Conservation (phyloP, 1,284 basidiomycete genomes). For the Puccinia triticina region DNA sequence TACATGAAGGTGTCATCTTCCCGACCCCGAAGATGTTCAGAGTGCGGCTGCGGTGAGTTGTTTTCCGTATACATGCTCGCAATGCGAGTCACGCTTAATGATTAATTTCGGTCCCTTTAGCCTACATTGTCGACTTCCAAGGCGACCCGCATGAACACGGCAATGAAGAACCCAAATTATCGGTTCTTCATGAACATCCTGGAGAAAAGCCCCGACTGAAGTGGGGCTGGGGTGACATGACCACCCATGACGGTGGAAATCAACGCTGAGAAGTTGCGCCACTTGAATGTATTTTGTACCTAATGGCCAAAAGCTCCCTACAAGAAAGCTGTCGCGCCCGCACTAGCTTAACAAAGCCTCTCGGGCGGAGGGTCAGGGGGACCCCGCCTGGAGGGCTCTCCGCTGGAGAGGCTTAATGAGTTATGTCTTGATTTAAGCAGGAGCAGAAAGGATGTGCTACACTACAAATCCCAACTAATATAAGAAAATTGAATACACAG, state of each 20-base stretch:
- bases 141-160: slow-evolving; percentile 53
- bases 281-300: slow-evolving; percentile 27
- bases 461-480: too few relatives aligned
- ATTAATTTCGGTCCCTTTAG: slow-evolving; percentile 43
- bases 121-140: slow-evolving; percentile 58
- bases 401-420: too few relatives aligned
- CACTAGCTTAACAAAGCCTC: too few relatives aligned
- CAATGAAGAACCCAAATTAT: slow-evolving; percentile 27
- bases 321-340: background rate
- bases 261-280: slow-evolving; percentile 30
- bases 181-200: slow-evolving; percentile 42
- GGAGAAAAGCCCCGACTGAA: slow-evolving; percentile 49
- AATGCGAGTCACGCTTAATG: background rate
- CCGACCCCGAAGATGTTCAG: slow-evolving; percentile 74
- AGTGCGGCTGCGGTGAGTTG: slow-evolving; percentile 80
- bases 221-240: slow-evolving; percentile 50
- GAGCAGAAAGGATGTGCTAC: too few relatives aligned
- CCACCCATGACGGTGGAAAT: slow-evolving; percentile 45
- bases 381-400: too few relatives aligned
- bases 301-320: slow-evolving; percentile 6
- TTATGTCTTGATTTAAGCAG: too few relatives aligned
- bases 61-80: background rate
- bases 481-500: too few relatives aligned
- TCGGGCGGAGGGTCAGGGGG: too few relatives aligned
- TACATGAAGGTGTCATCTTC: slow-evolving; percentile 74